Evolutionary conservation across 768 basidiomycete species (phyloP), one percentile per base, ranked within the genome.

Genomic region (Tulasnella sp.): DNA sequence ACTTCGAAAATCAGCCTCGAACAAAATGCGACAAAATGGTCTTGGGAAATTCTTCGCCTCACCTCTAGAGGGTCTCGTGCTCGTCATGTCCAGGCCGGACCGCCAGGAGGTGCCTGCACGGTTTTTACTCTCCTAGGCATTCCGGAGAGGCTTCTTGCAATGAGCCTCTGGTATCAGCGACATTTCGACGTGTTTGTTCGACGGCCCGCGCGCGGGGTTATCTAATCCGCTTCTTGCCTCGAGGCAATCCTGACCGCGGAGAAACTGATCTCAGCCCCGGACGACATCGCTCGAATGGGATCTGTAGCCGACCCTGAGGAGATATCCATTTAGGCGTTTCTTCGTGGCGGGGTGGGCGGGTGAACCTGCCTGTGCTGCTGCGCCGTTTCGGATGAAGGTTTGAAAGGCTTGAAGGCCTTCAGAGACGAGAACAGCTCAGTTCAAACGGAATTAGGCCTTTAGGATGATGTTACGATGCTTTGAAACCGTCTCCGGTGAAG

Each of bases 1-100:
- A 6, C 62, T 34, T 68, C 62, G 52, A 68, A 36, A 27, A 68
- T 27, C 16, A 6, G 36, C 62, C 62, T 68, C 62, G 52, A 68
- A 68, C 44, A 44, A 68, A 68, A 68, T 68, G 62, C 62, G 62
- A 36, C 62, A 68, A 68, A 68, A 68, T 68, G 62, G 62, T 68
- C 62, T 68, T 68, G 62, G 62, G 62, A 68, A 68, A 68, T 68
- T 68, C 44, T 18, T 68, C 62, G 62, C 62, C 62, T 68, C 62
- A 19, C 44, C 44, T 36, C 62, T 68, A 18, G 62, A 27, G 18
- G 62, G 62, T 68, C 62, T 68, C 62, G 62, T 68, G 62, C 62
- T 68, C n/a, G 2, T 52, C 52, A 18, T 6, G 62, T 36, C 62
- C 62, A 68, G 62, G 31, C 62, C 62, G 27, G 62, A 34, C 62